Evolutionary conservation across 148 eudicot genomes (phyloP), one percentile per base, ranked within the genome.

Genomic region (Camellia sinensis): DNA sequence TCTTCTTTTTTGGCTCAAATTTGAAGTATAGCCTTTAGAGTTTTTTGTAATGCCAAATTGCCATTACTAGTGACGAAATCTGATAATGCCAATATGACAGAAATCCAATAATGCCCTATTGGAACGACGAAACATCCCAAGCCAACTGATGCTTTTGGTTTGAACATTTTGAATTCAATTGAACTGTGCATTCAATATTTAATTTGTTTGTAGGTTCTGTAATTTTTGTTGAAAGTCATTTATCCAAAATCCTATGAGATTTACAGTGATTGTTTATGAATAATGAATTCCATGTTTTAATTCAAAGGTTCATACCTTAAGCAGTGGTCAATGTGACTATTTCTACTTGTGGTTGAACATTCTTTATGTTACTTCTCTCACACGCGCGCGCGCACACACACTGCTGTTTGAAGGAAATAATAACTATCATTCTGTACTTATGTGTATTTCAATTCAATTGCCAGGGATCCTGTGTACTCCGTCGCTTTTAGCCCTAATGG

Each of bases 401-500:
- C 17, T 12, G 44, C 44, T 14, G 3, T n/a, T n/a, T 46, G 53
- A 44, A 15, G 53, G 54, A 0, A n/a, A 15, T 3, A 18, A 15
- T 5, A 7, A 2, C 3, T 17, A 57, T 53, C 19, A 15, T 65
- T 50, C 65, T 56, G 4, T 18, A 54, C 15, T 78, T 15, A 19
- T 37, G 80, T 78, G 71, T 48, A 37, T 60, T 37, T 48, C 19
- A 37, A 40, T 29, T 29, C 37, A 29, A 29, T 87, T 54, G 54
- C 62, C 90, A 95, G 97, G 90, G 97, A 93, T 52, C 92, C 96
- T 45, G 94, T 93, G 54, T 93, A 93, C 82, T 93, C 97, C 0
- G 87, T 93, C 65, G 94, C 99, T 40, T 96, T 96, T 82, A 96
- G 98, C 79, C 98, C 97, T 6, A 91, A 87, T 61, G 98, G 98